Base-by-base conservation (phyloP, 2,329 filamentous ascomycete species). In the Tolypocladium sp. region DNA sequence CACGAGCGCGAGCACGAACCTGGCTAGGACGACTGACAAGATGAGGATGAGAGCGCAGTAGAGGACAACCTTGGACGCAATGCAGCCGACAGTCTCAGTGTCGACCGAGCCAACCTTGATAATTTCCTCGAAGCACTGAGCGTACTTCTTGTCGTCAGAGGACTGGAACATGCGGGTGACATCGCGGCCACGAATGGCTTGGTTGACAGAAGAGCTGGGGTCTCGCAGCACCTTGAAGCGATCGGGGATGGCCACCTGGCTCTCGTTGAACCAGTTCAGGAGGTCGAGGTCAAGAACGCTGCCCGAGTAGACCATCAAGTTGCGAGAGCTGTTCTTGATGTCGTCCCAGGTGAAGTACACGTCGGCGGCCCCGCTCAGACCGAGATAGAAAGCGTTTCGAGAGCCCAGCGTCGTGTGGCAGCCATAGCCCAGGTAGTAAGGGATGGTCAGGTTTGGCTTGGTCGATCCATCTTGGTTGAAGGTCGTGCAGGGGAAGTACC, bases 311-410 rank as follows among this genome's bases (percentile, higher is more conserved):
- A 97, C 91, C 65, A 96, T 86, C 53, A 99, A 80, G 69, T 97
- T 97, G 60, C 94, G 89, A 38, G 88, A 91, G 62, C 76, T 84
- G 74, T 99, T 99, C 70, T 85, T 90, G 66, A 97, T 85, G 67
- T 99, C 94, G 30, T 93, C 86, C 94, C 94, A 99, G 2, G 89
- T 95, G 71, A 91, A 99, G 74, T 93, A 99, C 20, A 99, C 93
- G 66, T 97, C 92, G 2, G 92, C 94, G 3, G 87, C 79, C 56
- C 83, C 83, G 1, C 72, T 70, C 35, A 97, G 79, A 4, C 76
- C 74, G 56, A 79, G 73, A 71, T 97, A 97, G 70, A 96, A 97
- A 0, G 85, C 77, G 58, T 87, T 78, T 62, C 94, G 86, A 22
- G 87, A 84, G 1, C 74, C 73, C 8, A 77, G 74, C 1, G 87